These are phyloP conservation scores for Melocanna baccifera DNA, from an alignment of 176 grass and related monocot genomes.

Conservation along the genomic window DNA sequence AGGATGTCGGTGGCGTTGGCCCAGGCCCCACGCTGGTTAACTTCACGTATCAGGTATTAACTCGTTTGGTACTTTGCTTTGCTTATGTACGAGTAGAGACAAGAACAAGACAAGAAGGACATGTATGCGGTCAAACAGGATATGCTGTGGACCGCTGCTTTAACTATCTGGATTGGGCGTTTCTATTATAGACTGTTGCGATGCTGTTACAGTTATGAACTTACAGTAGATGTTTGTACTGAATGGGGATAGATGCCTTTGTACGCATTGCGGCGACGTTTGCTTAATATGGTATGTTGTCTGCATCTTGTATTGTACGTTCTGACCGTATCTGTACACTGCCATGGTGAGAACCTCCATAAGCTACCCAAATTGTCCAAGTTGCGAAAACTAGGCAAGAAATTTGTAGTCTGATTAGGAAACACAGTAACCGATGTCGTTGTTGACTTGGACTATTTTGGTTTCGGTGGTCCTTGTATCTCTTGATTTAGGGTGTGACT, in stretches of 20 bases:
- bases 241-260: not conserved
- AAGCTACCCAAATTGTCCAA: not conserved
- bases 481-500: not conserved
- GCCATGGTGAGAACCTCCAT: not conserved
- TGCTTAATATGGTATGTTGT: too few species aligned
- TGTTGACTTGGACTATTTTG: constrained; percentile 5
- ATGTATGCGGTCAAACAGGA: not conserved
- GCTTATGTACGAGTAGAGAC: not conserved
- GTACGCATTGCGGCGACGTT: not conserved
- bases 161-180: not conserved
- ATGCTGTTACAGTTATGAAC: not conserved
- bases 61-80: constrained; percentile 4
- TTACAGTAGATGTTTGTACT: not conserved
- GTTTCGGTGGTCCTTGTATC: not conserved
- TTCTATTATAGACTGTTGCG: not conserved
- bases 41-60: constrained; percentile 75
- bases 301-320: too few species aligned
- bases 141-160: not conserved
- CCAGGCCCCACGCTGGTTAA: constrained; percentile 69
- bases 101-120: not conserved
- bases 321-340: not conserved
- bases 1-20: constrained; percentile 42
- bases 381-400: not conserved
- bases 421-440: not conserved
- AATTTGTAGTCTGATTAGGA: not conserved